Base-by-base conservation (phyloP, 2,329 filamentous ascomycete species). In the Aspergillus neoniger region DNA sequence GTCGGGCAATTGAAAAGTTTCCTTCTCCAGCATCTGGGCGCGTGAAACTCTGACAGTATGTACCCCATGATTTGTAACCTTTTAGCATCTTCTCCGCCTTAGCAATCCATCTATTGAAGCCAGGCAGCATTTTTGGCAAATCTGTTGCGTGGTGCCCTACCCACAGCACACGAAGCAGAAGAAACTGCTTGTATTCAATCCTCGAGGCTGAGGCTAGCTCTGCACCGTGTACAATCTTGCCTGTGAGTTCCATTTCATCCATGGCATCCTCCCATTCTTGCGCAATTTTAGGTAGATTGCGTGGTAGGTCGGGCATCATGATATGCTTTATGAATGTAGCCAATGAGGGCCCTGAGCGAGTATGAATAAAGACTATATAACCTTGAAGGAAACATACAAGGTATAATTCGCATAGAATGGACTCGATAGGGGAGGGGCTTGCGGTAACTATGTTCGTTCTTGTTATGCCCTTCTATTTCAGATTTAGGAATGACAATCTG, bases 161-260 rank as follows among this genome's bases (percentile, higher is more conserved):
- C 60, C 56, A 62, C 1, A 62, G 51, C 43, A 62, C 30, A 7
- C 47, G 52, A 2, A 62, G 43, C 38, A 62, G 60, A n/a, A 60
- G 9, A n/a, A 56, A 60, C 28, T 60, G 58, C 5, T 28, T 28
- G 9, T 39, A 60, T 5, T 12, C 30, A 3, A 60, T 39, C 21
- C 53, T 53, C 2, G 58, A 60, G 12, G 44, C 57, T 12, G 60
- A 62, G 2, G 52, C 60, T 17, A 62, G 21, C 52, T 62, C 56
- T 1, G 52, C 52, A 0, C n/a, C 23, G 14, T 62, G 60, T 14
- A 58, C 23, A 2, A 55, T 61, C 38, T 58, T n/a, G 7, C 51
- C 59, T 43, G 39, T 43, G n/a, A 43, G 39, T 1, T 10, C 39
- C n/a, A 43, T 19, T 7, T 19, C 7, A 43, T 5, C 39, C 7